Evolutionary conservation across 2,329 filamentous ascomycete genomes (phyloP).

Genomic region (Curvularia eragrostidis): DNA sequence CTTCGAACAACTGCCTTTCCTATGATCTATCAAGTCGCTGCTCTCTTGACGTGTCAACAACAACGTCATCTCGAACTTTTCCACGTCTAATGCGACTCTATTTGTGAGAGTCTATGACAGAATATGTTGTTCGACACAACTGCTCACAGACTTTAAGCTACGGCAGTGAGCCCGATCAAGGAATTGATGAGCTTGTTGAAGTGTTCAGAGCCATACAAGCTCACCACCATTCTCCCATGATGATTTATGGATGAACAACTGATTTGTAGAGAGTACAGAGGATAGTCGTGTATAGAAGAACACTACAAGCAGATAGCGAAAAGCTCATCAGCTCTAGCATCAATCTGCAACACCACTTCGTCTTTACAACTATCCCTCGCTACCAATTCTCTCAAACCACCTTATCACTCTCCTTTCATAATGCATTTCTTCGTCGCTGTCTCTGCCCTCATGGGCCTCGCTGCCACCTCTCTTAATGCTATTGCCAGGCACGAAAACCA

Average conservation of each 20-base stretch:
- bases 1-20: neutral
- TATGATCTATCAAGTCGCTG: neutral
- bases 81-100: neutral
- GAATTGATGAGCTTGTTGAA: neutral
- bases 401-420: neutral
- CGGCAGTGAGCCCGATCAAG: neutral
- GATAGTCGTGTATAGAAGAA: slow-evolving; percentile 7
- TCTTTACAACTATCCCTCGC: slow-evolving; percentile 4
- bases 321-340: slow-evolving; percentile 6
- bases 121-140: neutral
- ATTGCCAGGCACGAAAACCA: slow-evolving; percentile 14
- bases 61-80: no score
- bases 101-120: neutral
- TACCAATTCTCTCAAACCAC: neutral
- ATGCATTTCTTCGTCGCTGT: slow-evolving; percentile 21
- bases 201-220: no score
- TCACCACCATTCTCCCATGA: neutral
- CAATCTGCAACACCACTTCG: slow-evolving; percentile 7
- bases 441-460: slow-evolving; percentile 14
- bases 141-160: neutral
- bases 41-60: neutral
- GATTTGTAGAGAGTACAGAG: neutral
- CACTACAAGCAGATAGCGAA: neutral
- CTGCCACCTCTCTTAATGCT: slow-evolving; percentile 13
- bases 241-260: neutral